Base-by-base conservation (phyloP, 129 eudicot species). In the Helichrysum umbraculigerum region DNA sequence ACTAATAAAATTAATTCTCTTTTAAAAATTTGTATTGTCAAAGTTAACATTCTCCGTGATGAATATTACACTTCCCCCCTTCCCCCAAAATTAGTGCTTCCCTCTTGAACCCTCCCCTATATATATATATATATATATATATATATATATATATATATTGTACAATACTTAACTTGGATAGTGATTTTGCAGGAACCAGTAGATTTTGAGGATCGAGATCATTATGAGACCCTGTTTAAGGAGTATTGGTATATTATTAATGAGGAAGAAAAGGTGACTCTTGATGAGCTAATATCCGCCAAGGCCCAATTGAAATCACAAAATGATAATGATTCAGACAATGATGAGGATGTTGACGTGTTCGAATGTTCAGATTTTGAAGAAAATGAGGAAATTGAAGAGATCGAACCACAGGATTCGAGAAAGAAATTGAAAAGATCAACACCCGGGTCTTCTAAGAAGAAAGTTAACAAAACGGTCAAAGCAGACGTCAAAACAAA, bases 201-300 rank as follows among this genome's bases (percentile, higher is more conserved):
- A 11, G 97, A 95, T 79, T 89, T 95, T 30, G 71, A 81, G 30
- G 85, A 89, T 66, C 81, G 83, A 15, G 78, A 88, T 17, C 87
- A 97, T 25, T 75, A 50, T 35, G 99, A 95, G 87, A 94, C 97
- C 59, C 80, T 95, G 7, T 89, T 86, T 77, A 89, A 70, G 85
- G 96, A 86, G 73, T 91, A 89, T 25, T 95, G 96, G 88, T 80
- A 70, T 77, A 85, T 91, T 37, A 86, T 87, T 54, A 89, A 83
- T 42, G 82, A 68, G 19, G 79, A 62, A 29, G 92, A 86, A 91
- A 86, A 90, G 30, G 50, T 91, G 68, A 85, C 86, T 39, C 37
- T 73, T 20, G 73, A 77, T 32, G 78, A 57, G 74, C 84, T 95
- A 7, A 80, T 29, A 51, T 73, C 81, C 28, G 92, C 92, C 7